These are phyloP conservation scores for Linnemannia exigua DNA, from an alignment of 192 early-diverging fungal species.

Conservation along the genomic window DNA sequence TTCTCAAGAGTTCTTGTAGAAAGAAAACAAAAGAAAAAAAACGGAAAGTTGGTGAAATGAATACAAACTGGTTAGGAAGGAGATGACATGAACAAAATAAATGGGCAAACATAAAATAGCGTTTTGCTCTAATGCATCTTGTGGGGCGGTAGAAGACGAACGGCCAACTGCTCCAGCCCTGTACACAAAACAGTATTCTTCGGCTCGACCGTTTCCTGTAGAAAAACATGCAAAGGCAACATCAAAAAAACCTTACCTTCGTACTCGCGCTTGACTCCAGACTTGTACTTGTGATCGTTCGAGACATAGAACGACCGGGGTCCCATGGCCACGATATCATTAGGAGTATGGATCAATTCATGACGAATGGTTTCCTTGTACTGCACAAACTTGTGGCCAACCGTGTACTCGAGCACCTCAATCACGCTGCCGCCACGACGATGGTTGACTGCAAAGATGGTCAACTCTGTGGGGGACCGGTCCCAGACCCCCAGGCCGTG, in stretches of 20 bases:
- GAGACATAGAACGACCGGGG: conserved; percentile 69
- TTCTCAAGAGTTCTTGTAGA: conserved; percentile 16
- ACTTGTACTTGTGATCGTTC: conserved; percentile 61
- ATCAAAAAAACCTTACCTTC: too few species aligned
- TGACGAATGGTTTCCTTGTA: conserved; percentile 67
- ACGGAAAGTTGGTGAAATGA: background rate
- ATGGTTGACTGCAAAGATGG: conserved; percentile 73
- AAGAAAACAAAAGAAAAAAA: background rate
- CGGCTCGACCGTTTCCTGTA: too few species aligned
- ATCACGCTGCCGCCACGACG: conserved; percentile 64
- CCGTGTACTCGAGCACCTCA: conserved; percentile 66
- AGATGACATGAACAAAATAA: background rate
- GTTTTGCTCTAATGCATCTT: background rate
- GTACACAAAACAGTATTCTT: background rate
- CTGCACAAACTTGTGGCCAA: conserved; percentile 57
- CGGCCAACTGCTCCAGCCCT: too few species aligned
- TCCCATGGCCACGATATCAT: conserved; percentile 69
- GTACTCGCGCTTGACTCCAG: conserved; percentile 42
- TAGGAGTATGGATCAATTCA: conserved; percentile 66
- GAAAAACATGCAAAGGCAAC: too few species aligned
- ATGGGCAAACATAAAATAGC: background rate
- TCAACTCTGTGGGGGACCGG: conserved; percentile 59
- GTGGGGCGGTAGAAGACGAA: background rate
- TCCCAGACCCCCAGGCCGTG: conserved; percentile 71
- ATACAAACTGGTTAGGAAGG: background rate